Base-by-base conservation (phyloP, 345 rosid species). In the Eucalyptus curtisii region DNA sequence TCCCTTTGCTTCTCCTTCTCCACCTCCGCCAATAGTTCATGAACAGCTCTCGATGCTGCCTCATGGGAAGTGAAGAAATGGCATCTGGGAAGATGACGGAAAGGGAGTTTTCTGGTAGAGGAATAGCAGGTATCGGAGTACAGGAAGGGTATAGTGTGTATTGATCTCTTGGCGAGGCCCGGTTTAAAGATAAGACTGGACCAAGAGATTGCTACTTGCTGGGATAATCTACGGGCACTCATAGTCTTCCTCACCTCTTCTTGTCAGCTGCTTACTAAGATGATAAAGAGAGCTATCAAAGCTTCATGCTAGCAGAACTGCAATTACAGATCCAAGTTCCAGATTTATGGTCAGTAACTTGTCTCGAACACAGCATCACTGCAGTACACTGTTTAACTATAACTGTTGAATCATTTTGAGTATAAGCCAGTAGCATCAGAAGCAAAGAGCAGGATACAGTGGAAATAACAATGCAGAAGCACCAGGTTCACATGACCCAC, bases 1-100 rank as follows among this genome's bases (percentile, higher is more conserved):
- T 96, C 99, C 25, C 95, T 93, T 92, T 94, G 94, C 89, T 92
- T 96, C 53, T 97, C 98, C 42, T 90, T 95, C 91, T 96, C 98
- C 4, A 96, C 81, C 12, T 97, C 97, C 2, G 90, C 91, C 84
- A 93, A 84, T 48, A 97, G 93, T 19, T 95, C 98, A 30, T 91
- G 91, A 48, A 92, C 89, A 7, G 86, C 93, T 82, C 90, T 89
- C 30, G 86, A 87, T 31, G 93, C 85, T 13, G 86, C 91, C 27
- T 55, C 86, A 3, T 90, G 87, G 59, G 57, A 88, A 1, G 95
- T 91, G 87, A 92, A 95, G 90, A 93, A 97, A 79, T 87, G 90
- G 53, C 91, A 86, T 89, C 84, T 93, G 80, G 89, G 90, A 16
- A 93, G 90, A 85, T 84, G 33, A 40, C 66, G 81, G 89, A 90